phyloP scores from a whole-genome alignment of 2,329 filamentous ascomycete species.

The Aureobasidium sp. region DNA sequence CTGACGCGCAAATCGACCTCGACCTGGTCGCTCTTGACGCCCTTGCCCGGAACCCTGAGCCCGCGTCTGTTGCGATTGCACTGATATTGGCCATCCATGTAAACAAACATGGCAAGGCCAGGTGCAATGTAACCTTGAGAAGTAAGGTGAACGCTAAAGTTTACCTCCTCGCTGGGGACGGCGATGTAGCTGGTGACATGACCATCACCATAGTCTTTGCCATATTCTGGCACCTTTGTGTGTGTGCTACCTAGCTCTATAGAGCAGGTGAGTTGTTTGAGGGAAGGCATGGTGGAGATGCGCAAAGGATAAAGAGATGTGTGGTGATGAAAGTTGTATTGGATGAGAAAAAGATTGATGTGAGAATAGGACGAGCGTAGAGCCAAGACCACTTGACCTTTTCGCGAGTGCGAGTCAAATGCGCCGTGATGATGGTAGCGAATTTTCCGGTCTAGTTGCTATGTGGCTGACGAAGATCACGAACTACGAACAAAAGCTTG shows the following conservation, averaged over 20 bases:
- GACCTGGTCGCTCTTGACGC: conserved; percentile 27
- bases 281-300: conserved; percentile 43
- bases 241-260: conserved; percentile 43
- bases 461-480: not conserved
- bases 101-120: conserved; percentile 49
- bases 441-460: not conserved
- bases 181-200: conserved; percentile 47
- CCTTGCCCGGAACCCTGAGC: conserved; percentile 30
- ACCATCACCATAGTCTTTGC: conserved; percentile 45
- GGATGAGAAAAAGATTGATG: not conserved
- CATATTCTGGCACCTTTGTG: conserved; percentile 43
- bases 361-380: too few species aligned
- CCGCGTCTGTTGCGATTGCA: conserved; percentile 48
- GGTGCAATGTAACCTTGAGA: conserved; percentile 46
- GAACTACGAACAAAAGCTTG: not conserved
- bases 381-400: not conserved
- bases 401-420: not conserved
- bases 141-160: conserved; percentile 45
- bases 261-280: conserved; percentile 47
- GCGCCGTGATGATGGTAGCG: not conserved
- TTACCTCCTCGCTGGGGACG: conserved; percentile 39
- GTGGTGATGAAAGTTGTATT: too few species aligned
- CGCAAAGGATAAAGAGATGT: not conserved
- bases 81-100: conserved; percentile 52
- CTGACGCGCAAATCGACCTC: conserved; percentile 45